Conservation (phyloP, 306 rosid species). For the Clitoria ternatea region DNA sequence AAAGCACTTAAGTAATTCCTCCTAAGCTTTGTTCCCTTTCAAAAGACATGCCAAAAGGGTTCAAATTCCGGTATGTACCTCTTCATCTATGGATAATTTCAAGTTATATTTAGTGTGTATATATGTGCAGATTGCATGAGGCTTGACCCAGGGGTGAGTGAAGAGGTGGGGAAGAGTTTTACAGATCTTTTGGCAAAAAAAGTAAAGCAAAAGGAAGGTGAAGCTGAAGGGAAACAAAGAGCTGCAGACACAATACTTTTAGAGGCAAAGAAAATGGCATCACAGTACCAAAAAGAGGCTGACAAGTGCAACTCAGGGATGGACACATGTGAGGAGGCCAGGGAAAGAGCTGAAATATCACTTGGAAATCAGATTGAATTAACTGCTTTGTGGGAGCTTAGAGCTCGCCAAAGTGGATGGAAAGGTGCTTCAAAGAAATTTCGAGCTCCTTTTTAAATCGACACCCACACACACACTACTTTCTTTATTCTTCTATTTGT, state of each 20-base stretch:
- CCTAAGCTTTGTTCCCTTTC: too few relatives aligned
- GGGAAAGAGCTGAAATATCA: conserved; percentile 45
- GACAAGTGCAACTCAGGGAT: conserved; percentile 62
- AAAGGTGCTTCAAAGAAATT: conserved; percentile 18
- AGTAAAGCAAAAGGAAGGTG: conserved; percentile 41
- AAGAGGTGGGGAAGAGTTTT: conserved; percentile 40
- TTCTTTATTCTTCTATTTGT: background rate
- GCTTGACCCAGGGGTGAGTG: conserved; percentile 45
- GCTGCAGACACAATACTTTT: conserved; percentile 32
- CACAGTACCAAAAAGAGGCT: conserved; percentile 57
- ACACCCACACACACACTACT: background rate
- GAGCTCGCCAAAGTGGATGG: conserved; percentile 61
- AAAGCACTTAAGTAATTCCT: too few relatives aligned
- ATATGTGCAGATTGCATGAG: conserved; percentile 49
- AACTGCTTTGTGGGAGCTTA: conserved; percentile 52
- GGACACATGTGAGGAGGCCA: conserved; percentile 52
- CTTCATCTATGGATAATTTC: background rate
- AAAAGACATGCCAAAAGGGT: background rate
- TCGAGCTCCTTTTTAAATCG: conserved; percentile 3
- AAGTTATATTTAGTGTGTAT: background rate
- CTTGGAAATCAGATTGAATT: conserved; percentile 40
- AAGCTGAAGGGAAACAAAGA: conserved; percentile 40
- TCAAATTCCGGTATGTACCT: background rate
- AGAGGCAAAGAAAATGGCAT: conserved; percentile 53
- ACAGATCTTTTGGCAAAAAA: conserved; percentile 40